Evolutionary conservation across 129 eudicot genomes (phyloP).

Genomic region (Flaveria sonorensis): DNA sequence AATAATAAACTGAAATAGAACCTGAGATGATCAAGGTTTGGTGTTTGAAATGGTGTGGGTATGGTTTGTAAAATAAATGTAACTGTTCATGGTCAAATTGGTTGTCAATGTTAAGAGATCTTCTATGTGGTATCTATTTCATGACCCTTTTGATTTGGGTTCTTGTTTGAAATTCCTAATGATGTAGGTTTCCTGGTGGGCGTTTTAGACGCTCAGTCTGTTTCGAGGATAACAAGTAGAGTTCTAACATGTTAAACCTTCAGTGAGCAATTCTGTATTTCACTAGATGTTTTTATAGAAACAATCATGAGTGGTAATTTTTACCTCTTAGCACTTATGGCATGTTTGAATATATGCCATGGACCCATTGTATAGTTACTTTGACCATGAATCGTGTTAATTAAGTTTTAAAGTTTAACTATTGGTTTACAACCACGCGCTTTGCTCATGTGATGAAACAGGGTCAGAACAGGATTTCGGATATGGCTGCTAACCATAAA

Average conservation of each 20-base stretch:
- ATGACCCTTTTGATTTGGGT: constrained; percentile 1
- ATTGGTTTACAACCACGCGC: too few species aligned
- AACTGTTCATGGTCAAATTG: background rate
- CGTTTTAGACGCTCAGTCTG: background rate
- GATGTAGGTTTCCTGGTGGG: background rate
- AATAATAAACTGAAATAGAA: constrained; percentile 8
- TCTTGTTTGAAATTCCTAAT: background rate
- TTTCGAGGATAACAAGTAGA: background rate
- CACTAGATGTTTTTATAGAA: too few species aligned
- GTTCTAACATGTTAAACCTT: background rate
- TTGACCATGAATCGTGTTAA: background rate
- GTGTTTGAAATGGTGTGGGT: background rate
- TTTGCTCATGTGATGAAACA: too few species aligned
- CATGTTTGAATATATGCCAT: background rate
- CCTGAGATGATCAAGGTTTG: constrained; percentile 18
- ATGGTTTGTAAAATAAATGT: constrained; percentile 10
- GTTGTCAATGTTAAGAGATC: constrained; percentile 17
- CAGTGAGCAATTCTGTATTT: background rate
- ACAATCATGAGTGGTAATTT: too few species aligned
- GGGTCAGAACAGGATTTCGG: too few species aligned
- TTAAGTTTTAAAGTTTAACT: background rate
- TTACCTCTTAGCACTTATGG: background rate
- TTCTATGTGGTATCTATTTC: constrained; percentile 6
- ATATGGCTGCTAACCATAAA: too few species aligned
- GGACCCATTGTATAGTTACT: background rate